Base-by-base conservation (phyloP, 352 stramenopile genomes). In the Salisapilia sapeloensis region DNA sequence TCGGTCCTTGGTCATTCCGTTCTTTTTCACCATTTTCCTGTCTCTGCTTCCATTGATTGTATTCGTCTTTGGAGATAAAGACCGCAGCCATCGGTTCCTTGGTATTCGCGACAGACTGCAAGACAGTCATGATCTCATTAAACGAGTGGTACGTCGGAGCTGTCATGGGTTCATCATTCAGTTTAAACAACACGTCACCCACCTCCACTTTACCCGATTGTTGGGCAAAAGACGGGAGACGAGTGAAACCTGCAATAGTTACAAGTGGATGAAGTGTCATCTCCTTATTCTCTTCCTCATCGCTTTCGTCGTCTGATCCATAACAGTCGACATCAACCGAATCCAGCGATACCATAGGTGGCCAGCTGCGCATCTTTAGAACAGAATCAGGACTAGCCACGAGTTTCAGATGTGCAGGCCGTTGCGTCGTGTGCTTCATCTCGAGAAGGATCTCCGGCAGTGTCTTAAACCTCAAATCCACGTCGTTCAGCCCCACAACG, bases 321-420 rank as follows among this genome's bases (percentile, higher is more conserved):
- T 31, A 14, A 31, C 19, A 14, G 6, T 3, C 14, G 14, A 38
- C 41, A 4, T 27, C 23, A 10, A 17, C 9, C 17, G n/a, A 15
- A 38, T 89, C 74, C 28, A 77, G 43, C 35, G 84, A 67, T 14
- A 90, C 53, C 61, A 86, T 79, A 15, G 74, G 74, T n/a, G 74
- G 74, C 74, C 74, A 90, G 13, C 80, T 54, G 0, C 60, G 64
- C 21, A 90, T 40, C 38, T 64, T 81, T 28, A 90, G 61, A 29
- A 90, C 66, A 7, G 60, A 53, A 35, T 90, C 74, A 0, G 74
- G 74, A 38, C 65, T 90, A 3, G 58, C 52, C 1, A 63, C 70
- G 35, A 90, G 86, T 18, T 82, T 60, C 28, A 90, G 50, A 33
- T 60, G 78, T 22, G 59, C 63, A 24, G 74, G 74, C 2, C 74